These are phyloP conservation scores for Trichoderma oligosporum DNA, from an alignment of 2,329 filamentous ascomycete genomes.

Conservation along the genomic window DNA sequence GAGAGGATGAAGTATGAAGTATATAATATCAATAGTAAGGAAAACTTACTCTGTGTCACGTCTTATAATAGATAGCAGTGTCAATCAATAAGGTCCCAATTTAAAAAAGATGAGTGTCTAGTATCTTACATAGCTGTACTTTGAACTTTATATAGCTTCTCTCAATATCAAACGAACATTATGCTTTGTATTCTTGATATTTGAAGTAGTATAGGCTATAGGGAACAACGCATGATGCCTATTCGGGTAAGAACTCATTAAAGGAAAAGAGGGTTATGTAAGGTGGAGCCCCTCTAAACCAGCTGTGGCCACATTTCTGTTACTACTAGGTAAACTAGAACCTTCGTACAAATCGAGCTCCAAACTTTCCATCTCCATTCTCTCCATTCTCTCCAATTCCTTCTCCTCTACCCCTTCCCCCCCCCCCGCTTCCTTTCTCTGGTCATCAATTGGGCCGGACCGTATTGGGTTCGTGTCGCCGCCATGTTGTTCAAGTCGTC, in stretches of 20 bases:
- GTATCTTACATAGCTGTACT: no score
- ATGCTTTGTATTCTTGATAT: no score
- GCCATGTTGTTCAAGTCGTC: slow-evolving; percentile 72
- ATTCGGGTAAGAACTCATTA: not conserved
- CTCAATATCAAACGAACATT: no score
- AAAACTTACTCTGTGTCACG: no score
- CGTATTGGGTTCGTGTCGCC: slow-evolving; percentile 19
- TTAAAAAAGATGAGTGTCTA: no score
- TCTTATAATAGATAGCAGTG: no score
- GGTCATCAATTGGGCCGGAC: slow-evolving; percentile 12
- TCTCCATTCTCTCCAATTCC: not conserved
- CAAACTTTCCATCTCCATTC: slow-evolving; percentile 1
- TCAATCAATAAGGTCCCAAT: no score
- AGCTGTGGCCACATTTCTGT: slow-evolving; percentile 22
- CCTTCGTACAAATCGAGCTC: slow-evolving; percentile 10
- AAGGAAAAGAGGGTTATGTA: not conserved
- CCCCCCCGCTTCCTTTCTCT: slow-evolving; percentile 2
- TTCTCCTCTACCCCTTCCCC: slow-evolving; percentile 9
- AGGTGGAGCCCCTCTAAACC: slow-evolving; percentile 2
- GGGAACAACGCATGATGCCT: not conserved
- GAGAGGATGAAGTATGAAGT: not conserved
- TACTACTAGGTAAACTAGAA: not conserved
- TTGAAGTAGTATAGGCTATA: not conserved
- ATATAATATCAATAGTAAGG: no score
- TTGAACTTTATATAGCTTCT: no score